phyloP scores from a whole-genome alignment of 306 rosid genomes.

The Psophocarpus tetragonolobus region DNA sequence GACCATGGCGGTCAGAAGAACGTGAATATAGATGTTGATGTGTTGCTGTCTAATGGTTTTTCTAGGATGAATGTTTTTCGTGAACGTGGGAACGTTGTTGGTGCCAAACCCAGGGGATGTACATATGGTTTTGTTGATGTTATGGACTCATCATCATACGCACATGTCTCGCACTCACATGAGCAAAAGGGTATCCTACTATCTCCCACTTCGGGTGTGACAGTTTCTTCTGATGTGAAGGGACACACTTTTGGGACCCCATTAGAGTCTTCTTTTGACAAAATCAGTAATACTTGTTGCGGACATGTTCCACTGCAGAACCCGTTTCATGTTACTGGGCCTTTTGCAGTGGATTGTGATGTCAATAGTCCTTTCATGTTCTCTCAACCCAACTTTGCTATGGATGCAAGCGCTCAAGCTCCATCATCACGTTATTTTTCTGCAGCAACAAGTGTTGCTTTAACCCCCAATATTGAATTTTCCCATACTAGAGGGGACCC shows the following conservation, averaged over 20 bases:
- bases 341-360: constrained; percentile 28
- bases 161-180: constrained; percentile 3
- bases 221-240: neutral
- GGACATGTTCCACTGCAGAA: constrained; percentile 30
- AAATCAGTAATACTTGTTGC: constrained; percentile 20
- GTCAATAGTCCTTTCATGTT: constrained; percentile 26
- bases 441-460: neutral
- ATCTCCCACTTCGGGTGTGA: neutral
- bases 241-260: neutral
- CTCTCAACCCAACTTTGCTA: constrained; percentile 30
- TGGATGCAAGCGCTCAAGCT: constrained; percentile 29
- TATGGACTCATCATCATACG: constrained; percentile 8
- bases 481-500: constrained; percentile 23
- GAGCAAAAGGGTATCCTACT: neutral
- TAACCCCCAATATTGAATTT: neutral
- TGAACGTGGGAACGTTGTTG: constrained; percentile 30
- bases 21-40: constrained; percentile 19
- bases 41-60: constrained; percentile 38
- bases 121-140: neutral
- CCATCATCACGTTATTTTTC: constrained; percentile 18
- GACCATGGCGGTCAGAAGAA: neutral
- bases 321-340: constrained; percentile 8
- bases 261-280: constrained; percentile 18
- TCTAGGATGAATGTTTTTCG: constrained; percentile 39
- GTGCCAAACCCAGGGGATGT: constrained; percentile 25